Percentiles rank a stretch among this genome's conserved stretches.
These are phyloP conservation scores for Myriosclerotinia duriaeana DNA, from an alignment of 2,329 filamentous ascomycete genomes.

Conservation along the genomic window DNA sequence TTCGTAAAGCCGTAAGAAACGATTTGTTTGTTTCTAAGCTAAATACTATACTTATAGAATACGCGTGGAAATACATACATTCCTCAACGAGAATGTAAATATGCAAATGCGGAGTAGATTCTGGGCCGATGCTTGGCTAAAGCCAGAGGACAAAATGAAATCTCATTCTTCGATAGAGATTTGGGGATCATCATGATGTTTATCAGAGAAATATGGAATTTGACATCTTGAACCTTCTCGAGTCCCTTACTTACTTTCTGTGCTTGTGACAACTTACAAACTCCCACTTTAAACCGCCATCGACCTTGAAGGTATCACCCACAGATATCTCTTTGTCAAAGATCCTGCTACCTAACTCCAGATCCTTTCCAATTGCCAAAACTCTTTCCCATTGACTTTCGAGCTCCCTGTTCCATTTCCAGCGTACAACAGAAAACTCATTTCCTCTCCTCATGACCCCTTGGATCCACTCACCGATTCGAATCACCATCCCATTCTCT, in stretches of 20 bases:
- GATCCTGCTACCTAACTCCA: background rate
- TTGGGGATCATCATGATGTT: background rate
- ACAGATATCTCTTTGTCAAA: conserved; percentile 20
- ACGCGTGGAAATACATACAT: conserved; percentile 5
- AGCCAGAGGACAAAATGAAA: conserved; percentile 5
- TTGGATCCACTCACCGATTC: conserved; percentile 31
- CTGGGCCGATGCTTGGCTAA: background rate
- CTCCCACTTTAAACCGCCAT: conserved; percentile 26
- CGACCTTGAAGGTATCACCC: conserved; percentile 17
- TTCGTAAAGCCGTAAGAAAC: background rate
- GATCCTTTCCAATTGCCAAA: conserved; percentile 21
- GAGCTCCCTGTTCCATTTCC: conserved; percentile 26
- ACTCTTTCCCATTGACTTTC: conserved; percentile 24
- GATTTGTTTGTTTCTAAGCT: background rate
- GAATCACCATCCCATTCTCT: conserved; percentile 30
- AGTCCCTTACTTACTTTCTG: background rate
- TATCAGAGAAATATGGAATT: background rate
- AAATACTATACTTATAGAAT: conserved; percentile 19
- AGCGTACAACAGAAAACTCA: conserved; percentile 28
- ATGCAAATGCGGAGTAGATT: conserved; percentile 7
- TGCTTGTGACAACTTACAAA: conserved; percentile 22
- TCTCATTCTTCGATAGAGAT: conserved; percentile 7
- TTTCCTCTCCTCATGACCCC: conserved; percentile 30
- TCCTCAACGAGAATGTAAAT: conserved; percentile 24
- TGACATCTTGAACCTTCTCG: background rate